Base-by-base conservation (phyloP, 2,329 filamentous ascomycete species). In the Epichloe baconii region DNA sequence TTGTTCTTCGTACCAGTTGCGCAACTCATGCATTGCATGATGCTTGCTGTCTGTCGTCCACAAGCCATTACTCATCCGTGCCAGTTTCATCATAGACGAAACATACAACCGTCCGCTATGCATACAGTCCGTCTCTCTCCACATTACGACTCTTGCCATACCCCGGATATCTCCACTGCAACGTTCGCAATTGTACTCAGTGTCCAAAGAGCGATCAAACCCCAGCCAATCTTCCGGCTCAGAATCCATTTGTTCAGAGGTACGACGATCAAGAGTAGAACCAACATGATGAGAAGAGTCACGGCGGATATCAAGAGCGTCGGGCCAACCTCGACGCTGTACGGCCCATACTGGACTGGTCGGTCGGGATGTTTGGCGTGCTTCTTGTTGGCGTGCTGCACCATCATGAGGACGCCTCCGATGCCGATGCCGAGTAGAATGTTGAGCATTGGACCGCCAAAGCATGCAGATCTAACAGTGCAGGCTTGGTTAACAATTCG, bases 391-490 rank as follows among this genome's bases (percentile, higher is more conserved):
- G 85, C 85, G 35, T 80, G 76, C 50, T 77, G 77, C 15, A 94
- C 75, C 52, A 87, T 90, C 78, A 96, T 93, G 64, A 90, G 94
- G 40, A 88, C 78, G 15, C 93, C 93, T 26, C 86, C 86, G 4
- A 97, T 74, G n/a, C 93, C 93, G 49, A 98, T 90, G 0, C 93
- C 93, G 4, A 98, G 78, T 0, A 98, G 72, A 55, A 98, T 98
- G 61, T 98, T 98, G 41, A 98, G 78, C 88, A 98, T 91, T 0
- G 93, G 93, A 0, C 93, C 94, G n/a, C 93, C 93, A 64, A 98
- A 96, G 64, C 93, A 98, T 4, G 93, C 93, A 36, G 87, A 90
- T 41, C 77, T 80, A 10, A 4, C 4, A 44, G 17, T 21, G 14
- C 11, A 17, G 15, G n/a, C 11, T 55, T 5, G 10, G 46, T 51